Base-by-base conservation (phyloP, 768 basidiomycete species). In the Tulasnella calospora region DNA sequence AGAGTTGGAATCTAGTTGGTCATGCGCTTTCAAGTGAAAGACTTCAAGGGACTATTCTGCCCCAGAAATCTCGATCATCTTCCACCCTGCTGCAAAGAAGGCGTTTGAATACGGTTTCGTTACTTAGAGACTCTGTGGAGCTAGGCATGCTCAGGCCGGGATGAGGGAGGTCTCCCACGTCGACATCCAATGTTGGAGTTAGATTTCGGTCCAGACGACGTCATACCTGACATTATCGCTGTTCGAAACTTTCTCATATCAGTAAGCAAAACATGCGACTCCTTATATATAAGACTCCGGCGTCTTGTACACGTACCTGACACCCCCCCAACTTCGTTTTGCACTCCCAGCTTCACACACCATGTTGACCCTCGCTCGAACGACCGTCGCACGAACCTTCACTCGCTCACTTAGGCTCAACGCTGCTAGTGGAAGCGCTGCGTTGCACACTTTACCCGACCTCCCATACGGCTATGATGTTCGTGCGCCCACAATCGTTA, bases 381-480 rank as follows among this genome's bases (percentile, higher is more conserved):
- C 84, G 46, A 81, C 85, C 51, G 81, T 87, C 41, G 87, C 86
- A 79, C 87, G 88, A 27, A 81, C 86, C 10, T 78, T 89, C 69
- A 81, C 86, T 44, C 89, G 90, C 74, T 79, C 88, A 21, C 86
- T 90, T 77, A 85, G 84, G 2, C 85, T 86, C 74, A 84, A 85
- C 21, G 82, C 85, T 38, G 82, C 86, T 12, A 38, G 80, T 13
- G 80, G 84, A 55, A 81, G 85, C 19, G 85, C 90, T 46, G 85
- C 86, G 17, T 70, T 90, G 78, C 93, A 95, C 85, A 92, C 92
- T 7, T 89, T 96, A 30, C 94, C 95, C 6, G 86, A 89, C 55
- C 87, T 96, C 40, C 92, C 94, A 69, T 96, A 95, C 83, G 86
- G 86, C 27, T 94, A 96, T 84, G 89, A 94, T 84, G 94, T 92